Conservation (phyloP, 768 basidiomycete genomes). For the Mycena belliarum region DNA sequence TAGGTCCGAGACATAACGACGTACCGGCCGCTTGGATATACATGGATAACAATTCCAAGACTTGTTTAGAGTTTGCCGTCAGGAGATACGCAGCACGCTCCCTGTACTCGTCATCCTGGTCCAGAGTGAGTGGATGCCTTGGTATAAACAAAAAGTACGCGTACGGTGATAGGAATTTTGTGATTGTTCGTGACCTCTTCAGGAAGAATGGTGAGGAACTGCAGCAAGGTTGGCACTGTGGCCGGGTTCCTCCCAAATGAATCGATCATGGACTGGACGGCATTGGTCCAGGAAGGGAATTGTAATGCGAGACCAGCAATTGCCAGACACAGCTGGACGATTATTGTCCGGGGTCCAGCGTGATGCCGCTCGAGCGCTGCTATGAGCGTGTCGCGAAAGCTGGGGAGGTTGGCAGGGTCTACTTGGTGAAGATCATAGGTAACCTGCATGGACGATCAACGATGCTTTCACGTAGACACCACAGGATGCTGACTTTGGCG, state of each 20-base stretch:
- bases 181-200: constrained; percentile 86
- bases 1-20: constrained; percentile 27
- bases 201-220: constrained; percentile 88
- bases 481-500: constrained; percentile 68
- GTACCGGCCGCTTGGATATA: constrained; percentile 87
- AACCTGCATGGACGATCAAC: constrained; percentile 59
- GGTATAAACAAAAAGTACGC: constrained; percentile 33
- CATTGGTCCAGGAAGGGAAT: constrained; percentile 80
- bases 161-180: constrained; percentile 84
- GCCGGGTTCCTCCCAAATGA: constrained; percentile 81
- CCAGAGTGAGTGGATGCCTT: neutral
- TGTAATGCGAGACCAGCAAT: constrained; percentile 90
- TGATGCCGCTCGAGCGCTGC: constrained; percentile 72
- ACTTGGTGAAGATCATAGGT: constrained; percentile 94
- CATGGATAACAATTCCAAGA: constrained; percentile 79
- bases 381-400: constrained; percentile 87
- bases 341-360: constrained; percentile 77
- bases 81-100: constrained; percentile 63
- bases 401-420: constrained; percentile 63
- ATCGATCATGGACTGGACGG: constrained; percentile 80
- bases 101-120: constrained; percentile 74
- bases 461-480: constrained; percentile 25
- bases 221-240: constrained; percentile 81
- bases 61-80: constrained; percentile 65
- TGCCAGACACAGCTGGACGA: constrained; percentile 88